These are phyloP conservation scores for Solanum etuberosum DNA, from an alignment of 257 asterid genomes.

Conservation along the genomic window DNA sequence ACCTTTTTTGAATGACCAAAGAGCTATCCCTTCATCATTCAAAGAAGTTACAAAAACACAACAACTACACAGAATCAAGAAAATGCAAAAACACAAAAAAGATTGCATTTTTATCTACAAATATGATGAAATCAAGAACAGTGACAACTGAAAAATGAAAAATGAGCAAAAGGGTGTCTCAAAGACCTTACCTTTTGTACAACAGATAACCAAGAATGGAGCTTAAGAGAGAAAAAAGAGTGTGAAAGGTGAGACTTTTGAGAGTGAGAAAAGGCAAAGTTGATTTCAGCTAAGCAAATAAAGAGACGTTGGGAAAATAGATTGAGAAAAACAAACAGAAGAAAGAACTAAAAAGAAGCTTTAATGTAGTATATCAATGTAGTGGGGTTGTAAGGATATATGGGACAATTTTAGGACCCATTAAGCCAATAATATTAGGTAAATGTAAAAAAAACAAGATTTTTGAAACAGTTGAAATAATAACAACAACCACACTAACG, in stretches of 20 bases:
- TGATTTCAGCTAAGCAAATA: conserved; percentile 25
- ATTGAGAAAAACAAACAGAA: neutral
- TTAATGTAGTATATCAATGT: neutral
- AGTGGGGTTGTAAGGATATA: neutral
- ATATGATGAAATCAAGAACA: neutral
- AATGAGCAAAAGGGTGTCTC: neutral
- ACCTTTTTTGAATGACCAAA: conserved; percentile 51
- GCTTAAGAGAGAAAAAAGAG: neutral
- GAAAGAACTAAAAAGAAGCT: neutral
- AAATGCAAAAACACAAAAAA: conserved; percentile 3
- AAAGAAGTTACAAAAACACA: conserved; percentile 37
- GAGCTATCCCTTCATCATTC: conserved; percentile 63
- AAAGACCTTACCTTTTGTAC: neutral
- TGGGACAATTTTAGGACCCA: neutral
- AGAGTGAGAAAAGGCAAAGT: conserved; percentile 46
- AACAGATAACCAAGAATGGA: neutral
- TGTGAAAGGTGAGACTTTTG: conserved; percentile 22
- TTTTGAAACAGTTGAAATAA: neutral
- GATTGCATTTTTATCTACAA: conserved; percentile 27
- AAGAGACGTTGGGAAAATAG: conserved; percentile 38
- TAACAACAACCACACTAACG: too few species aligned
- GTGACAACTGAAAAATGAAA: neutral
- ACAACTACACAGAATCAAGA: conserved; percentile 17
- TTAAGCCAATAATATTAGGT: neutral
- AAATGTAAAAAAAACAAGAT: too few species aligned